Conservation (phyloP, 202 grass and related monocot species). For the Saccharum hybrid region DNA sequence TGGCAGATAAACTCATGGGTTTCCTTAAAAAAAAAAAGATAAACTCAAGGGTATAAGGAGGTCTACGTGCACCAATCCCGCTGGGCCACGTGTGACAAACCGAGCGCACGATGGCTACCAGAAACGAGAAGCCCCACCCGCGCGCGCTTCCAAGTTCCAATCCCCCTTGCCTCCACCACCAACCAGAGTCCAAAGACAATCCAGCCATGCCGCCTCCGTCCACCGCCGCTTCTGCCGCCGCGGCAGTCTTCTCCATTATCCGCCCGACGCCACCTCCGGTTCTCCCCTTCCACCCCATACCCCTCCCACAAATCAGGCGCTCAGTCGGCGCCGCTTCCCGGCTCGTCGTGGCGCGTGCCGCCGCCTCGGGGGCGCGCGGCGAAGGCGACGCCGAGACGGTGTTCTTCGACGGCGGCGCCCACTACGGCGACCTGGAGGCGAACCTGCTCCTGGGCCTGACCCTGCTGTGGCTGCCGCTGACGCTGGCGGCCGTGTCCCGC, state of each 20-base stretch:
- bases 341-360: slow-evolving; percentile 26
- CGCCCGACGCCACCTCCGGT: not conserved
- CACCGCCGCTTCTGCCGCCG: slow-evolving; percentile 18
- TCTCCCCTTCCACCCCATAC: not conserved
- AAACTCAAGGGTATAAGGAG: not conserved
- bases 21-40: not conserved
- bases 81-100: not conserved
- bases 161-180: slow-evolving; percentile 24
- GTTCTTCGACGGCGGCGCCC: slow-evolving; percentile 91
- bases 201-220: slow-evolving; percentile 44
- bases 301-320: slow-evolving; percentile 1
- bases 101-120: slow-evolving; percentile 4
- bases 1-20: not conserved
- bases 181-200: slow-evolving; percentile 46
- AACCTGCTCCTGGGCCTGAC: slow-evolving; percentile 87
- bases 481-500: slow-evolving; percentile 81
- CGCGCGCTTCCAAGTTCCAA: not conserved
- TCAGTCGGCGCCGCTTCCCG: not conserved
- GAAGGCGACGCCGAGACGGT: slow-evolving; percentile 56
- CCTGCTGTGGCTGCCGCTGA: slow-evolving; percentile 89
- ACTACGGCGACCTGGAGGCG: slow-evolving; percentile 79
- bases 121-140: slow-evolving; percentile 7
- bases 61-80: not conserved
- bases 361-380: slow-evolving; percentile 25
- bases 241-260: slow-evolving; percentile 18